Evolutionary conservation across 2,329 filamentous ascomycete species (phyloP).

Genomic region (Claviceps purpurea): DNA sequence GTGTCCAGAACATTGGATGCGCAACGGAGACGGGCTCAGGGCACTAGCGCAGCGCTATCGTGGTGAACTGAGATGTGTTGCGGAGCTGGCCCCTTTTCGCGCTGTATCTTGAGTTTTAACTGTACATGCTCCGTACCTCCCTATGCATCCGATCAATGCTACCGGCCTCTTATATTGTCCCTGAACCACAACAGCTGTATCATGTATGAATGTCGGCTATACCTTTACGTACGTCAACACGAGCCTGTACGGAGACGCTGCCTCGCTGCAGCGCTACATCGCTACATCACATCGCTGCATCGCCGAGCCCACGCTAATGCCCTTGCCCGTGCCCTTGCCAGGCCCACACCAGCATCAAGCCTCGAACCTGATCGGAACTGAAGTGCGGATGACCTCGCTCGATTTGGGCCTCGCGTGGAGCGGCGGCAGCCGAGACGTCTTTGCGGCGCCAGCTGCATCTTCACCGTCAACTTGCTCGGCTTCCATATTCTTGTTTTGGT

Average conservation of each 20-base stretch:
- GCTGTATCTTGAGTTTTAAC: no score
- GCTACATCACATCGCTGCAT: not conserved
- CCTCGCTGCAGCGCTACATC: no score
- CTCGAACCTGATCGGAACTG: constrained; percentile 1
- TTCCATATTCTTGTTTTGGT: not conserved
- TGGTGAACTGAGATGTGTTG: constrained; percentile 1
- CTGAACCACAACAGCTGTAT: no score
- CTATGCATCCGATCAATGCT: no score
- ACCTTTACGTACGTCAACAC: not conserved
- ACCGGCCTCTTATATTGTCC: no score
- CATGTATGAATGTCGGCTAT: no score
- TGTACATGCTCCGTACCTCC: no score
- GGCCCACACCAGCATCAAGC: not conserved
- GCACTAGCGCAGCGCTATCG: constrained; percentile 1
- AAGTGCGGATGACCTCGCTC: not conserved
- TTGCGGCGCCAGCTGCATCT: not conserved
- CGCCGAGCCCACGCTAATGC: not conserved
- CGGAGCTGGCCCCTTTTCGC: not conserved
- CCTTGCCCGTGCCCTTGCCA: not conserved
- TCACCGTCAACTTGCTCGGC: not conserved
- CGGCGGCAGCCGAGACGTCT: not conserved
- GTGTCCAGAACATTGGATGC: not conserved
- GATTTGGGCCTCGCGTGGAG: not conserved
- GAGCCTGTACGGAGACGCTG: not conserved
- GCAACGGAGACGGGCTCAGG: not conserved